Base-by-base conservation (phyloP, 2,329 filamentous ascomycete species). In the Phialocephala sp. region DNA sequence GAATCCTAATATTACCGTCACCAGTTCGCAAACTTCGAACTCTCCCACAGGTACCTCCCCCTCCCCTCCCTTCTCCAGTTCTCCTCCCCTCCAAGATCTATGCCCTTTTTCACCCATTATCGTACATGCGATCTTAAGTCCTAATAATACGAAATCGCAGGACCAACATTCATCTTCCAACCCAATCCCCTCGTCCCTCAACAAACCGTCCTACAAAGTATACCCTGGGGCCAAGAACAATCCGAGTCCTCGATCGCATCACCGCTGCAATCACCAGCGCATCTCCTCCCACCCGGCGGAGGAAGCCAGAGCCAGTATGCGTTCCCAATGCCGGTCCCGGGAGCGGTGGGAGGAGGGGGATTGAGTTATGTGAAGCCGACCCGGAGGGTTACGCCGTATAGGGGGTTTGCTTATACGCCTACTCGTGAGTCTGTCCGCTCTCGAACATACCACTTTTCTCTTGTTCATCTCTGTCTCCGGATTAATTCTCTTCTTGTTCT, bases 391-490 rank as follows among this genome's bases (percentile, higher is more conserved):
- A 54, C 50, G 24, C 50, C 50, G 8, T 54, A 54, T 54, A 54
- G 50, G 50, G 50, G 50, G 24, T 54, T 54, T 54, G 50, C 50
- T 54, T 54, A 54, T 54, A 54, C 50, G 50, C 50, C 50, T 54
- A 54, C 50, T 15, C 22, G 50, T 54, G 14, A 54, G 50, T 54
- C 1, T 54, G 4, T 15, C 47, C n/a, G 27, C 27, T 32, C 27
- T 32, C 27, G 27, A 3, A n/a, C n/a, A n/a, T n/a, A n/a, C n/a
- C n/a, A n/a, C n/a, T n/a, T n/a, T n/a, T n/a, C n/a, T n/a, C n/a
- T n/a, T n/a, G n/a, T n/a, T n/a, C n/a, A n/a, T n/a, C n/a, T n/a
- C n/a, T n/a, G n/a, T n/a, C n/a, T n/a, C n/a, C n/a, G n/a, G n/a
- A n/a, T n/a, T n/a, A n/a, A n/a, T 9, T 52, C 9, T 27, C 5